These are phyloP conservation scores for Wallacemonas sp. DNA, from an alignment of 208 protist species.

Conservation along the genomic window DNA sequence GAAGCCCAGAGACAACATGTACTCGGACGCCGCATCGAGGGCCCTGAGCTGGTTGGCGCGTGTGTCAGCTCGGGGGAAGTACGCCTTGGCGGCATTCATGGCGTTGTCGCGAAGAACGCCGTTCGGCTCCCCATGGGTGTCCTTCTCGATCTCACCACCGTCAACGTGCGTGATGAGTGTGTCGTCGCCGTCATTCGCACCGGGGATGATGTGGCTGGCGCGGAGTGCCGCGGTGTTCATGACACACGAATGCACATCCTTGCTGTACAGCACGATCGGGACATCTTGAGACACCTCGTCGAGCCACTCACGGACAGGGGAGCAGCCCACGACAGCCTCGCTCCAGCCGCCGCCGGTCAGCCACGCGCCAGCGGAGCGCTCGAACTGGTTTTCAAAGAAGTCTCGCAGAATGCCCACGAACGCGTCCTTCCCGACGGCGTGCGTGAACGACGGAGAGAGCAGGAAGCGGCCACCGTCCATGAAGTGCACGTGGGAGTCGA, in stretches of 20 bases:
- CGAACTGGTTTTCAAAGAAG: constrained; percentile 22
- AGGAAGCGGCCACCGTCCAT: constrained; percentile 45
- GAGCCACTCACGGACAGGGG: constrained; percentile 49
- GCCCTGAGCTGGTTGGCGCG: constrained; percentile 9
- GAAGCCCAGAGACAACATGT: constrained; percentile 41
- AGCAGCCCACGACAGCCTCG: constrained; percentile 48
- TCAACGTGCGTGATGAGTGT: constrained; percentile 30
- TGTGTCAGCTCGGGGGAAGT: constrained; percentile 24
- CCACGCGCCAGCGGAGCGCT: constrained; percentile 25
- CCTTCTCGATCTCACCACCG: constrained; percentile 31
- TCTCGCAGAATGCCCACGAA: constrained; percentile 31
- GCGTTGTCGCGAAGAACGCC: constrained; percentile 67
- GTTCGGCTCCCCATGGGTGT: constrained; percentile 38
- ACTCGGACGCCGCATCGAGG: constrained; percentile 17
- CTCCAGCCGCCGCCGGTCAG: constrained; percentile 47
- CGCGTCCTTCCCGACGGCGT: constrained; percentile 17
- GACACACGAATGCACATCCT: constrained; percentile 53
- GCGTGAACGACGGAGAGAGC: constrained; percentile 21
- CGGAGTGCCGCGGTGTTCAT: constrained; percentile 51
- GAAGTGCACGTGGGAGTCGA: constrained; percentile 66
- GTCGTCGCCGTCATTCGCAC: constrained; percentile 22
- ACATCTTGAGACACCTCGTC: constrained; percentile 37
- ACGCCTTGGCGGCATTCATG: constrained; percentile 20
- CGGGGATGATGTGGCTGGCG: constrained; percentile 39
- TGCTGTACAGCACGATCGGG: constrained; percentile 50